These are phyloP conservation scores for Suaeda aralocaspica DNA, from an alignment of 148 eudicot genomes.

Conservation along the genomic window DNA sequence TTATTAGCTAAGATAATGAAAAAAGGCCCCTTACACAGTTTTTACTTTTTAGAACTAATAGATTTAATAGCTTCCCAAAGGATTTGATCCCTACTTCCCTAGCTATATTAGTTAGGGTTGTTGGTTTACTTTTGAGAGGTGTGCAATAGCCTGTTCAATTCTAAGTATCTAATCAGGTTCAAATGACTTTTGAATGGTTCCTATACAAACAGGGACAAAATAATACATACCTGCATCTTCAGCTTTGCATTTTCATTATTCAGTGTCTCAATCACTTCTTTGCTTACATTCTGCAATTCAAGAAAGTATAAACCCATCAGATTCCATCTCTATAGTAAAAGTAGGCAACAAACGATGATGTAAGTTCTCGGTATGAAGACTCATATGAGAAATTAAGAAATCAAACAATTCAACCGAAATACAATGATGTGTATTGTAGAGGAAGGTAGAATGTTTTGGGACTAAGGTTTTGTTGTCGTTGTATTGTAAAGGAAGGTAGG, in stretches of 20 bases:
- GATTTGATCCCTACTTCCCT: too few relatives aligned
- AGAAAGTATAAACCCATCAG: background rate
- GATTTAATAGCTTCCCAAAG: too few relatives aligned
- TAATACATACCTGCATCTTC: slow-evolving; percentile 53
- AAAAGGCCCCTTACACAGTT: too few relatives aligned
- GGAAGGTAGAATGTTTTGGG: background rate
- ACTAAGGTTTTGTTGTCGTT: too few relatives aligned
- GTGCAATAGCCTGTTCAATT: too few relatives aligned
- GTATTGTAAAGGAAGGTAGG: background rate
- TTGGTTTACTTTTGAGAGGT: too few relatives aligned
- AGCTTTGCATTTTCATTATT: slow-evolving; percentile 45
- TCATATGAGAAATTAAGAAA: background rate
- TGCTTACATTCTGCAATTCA: slow-evolving; percentile 45
- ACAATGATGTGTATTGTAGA: background rate
- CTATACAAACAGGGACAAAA: slow-evolving; percentile 5
- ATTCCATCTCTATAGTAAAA: background rate
- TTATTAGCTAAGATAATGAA: too few relatives aligned
- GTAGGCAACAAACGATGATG: background rate
- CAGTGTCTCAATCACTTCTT: slow-evolving; percentile 45
- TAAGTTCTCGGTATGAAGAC: background rate
- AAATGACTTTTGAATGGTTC: background rate
- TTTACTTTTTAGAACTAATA: too few relatives aligned
- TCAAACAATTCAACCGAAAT: background rate
- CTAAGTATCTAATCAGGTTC: background rate
- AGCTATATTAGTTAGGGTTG: too few relatives aligned